Conservation (phyloP, 2,329 filamentous ascomycete genomes). For the Calonectria hongkongensis region DNA sequence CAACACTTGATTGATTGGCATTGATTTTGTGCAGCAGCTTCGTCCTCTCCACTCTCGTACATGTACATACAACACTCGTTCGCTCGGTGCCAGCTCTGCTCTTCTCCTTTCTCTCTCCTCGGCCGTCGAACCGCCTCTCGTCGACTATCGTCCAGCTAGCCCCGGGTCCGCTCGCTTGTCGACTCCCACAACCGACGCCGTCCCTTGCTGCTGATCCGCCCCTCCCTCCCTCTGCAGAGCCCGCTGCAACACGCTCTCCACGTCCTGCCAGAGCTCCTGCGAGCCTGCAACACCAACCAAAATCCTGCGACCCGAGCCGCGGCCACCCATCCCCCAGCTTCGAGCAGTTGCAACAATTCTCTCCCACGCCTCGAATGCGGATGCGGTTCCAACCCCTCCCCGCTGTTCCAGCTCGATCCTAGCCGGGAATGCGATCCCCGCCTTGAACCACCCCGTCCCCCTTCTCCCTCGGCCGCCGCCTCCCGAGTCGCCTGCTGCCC, state of each 20-base stretch:
- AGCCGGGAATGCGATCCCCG: conserved; percentile 55
- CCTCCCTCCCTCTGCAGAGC: conserved; percentile 28
- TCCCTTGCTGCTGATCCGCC: conserved; percentile 40
- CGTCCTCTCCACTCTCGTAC: conserved; percentile 32
- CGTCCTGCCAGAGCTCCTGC: conserved; percentile 24
- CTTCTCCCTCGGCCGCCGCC: conserved; percentile 33
- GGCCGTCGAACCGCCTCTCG: conserved; percentile 44
- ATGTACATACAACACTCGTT: conserved; percentile 39
- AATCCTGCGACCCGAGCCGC: conserved; percentile 23
- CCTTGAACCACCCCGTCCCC: conserved; percentile 42
- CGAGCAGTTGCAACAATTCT: conserved; percentile 25
- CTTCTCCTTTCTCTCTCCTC: conserved; percentile 36
- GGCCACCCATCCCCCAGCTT: conserved; percentile 5
- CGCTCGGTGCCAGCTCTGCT: conserved; percentile 21
- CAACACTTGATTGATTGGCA: conserved; percentile 40
- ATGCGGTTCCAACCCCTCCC: conserved; percentile 50
- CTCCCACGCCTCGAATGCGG: conserved; percentile 44
- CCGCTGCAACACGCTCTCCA: conserved; percentile 23
- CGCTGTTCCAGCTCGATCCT: conserved; percentile 46
- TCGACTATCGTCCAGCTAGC: conserved; percentile 25
- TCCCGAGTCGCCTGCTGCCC: conserved; percentile 32
- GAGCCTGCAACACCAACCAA: conserved; percentile 31
- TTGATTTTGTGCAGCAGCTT: conserved; percentile 29
- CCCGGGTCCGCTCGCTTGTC: conserved; percentile 37
- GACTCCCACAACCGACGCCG: conserved; percentile 33